phyloP scores from a whole-genome alignment of 108 stramenopile genomes.

The Hondaea fermentalgiana region DNA sequence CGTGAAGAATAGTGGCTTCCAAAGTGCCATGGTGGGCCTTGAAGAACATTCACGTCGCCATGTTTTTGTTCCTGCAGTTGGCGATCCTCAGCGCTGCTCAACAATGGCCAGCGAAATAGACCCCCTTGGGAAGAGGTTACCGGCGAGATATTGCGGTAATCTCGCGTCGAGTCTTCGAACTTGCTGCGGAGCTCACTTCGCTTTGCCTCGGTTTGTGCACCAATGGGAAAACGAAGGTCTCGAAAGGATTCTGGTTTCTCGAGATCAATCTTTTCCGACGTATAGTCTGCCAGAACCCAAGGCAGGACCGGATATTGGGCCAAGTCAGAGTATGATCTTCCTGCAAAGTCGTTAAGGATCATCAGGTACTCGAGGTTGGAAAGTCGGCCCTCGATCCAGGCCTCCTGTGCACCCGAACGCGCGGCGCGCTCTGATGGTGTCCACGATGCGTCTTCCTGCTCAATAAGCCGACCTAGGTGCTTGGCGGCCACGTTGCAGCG shows the following conservation, averaged over 20 bases:
- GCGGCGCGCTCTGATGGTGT: background rate
- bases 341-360: conserved; percentile 30
- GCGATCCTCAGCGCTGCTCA: background rate
- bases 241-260: conserved; percentile 19
- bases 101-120: background rate
- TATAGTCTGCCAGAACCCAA: conserved; percentile 25
- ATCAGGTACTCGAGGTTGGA: conserved; percentile 40
- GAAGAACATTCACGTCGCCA: conserved; percentile 20
- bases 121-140: background rate
- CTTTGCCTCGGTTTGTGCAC: conserved; percentile 20
- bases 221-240: conserved; percentile 31
- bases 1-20: conserved; percentile 90
- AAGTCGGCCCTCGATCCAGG: conserved; percentile 33
- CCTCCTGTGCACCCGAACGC: conserved; percentile 33
- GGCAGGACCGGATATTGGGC: conserved; percentile 48
- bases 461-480: background rate
- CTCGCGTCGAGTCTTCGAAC: background rate
- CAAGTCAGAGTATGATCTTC: conserved; percentile 36
- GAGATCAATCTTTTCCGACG: conserved; percentile 11
- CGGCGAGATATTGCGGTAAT: background rate
- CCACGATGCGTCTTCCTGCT: background rate
- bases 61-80: conserved; percentile 4
- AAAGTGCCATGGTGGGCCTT: conserved; percentile 59
- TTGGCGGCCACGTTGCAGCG: background rate
- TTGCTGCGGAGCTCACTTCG: background rate